Conservation (phyloP, 1,284 basidiomycete genomes). For the Neonothopanus nambi region DNA sequence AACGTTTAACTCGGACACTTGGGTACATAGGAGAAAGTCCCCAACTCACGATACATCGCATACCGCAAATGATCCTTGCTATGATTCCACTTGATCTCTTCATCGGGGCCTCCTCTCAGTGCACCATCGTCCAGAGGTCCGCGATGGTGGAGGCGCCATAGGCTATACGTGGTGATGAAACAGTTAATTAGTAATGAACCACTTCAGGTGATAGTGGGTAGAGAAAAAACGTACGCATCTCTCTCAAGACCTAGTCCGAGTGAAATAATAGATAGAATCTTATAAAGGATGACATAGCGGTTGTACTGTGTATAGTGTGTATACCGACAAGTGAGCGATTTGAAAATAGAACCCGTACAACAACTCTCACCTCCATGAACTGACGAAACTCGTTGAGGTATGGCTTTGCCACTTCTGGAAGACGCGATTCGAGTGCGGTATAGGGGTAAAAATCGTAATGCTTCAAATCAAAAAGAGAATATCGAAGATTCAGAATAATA, state of each 20-base stretch:
- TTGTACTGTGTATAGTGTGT: constrained; percentile 14
- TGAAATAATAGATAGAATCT: constrained; percentile 19
- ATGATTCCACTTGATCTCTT: constrained; percentile 18
- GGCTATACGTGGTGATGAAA: constrained; percentile 4
- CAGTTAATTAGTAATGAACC: background rate
- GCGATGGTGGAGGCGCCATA: constrained; percentile 20
- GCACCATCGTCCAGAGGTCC: constrained; percentile 11
- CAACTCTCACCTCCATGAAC: constrained; percentile 18
- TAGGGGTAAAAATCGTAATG: constrained; percentile 19
- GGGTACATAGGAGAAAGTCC: background rate
- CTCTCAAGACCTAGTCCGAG: constrained; percentile 17
- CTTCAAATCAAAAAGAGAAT: no score
- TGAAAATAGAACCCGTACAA: background rate
- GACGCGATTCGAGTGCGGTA: constrained; percentile 1
- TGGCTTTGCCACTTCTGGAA: constrained; percentile 14
- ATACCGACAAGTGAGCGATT: no score
- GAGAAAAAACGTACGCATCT: constrained; percentile 14
- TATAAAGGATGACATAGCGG: constrained; percentile 18
- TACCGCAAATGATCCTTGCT: constrained; percentile 21
- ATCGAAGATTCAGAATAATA: background rate
- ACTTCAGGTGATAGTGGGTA: background rate
- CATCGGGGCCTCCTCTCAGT: constrained; percentile 4
- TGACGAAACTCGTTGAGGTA: constrained; percentile 16
- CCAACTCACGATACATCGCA: constrained; percentile 20
- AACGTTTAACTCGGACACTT: background rate